These are phyloP conservation scores for Alternaria burnsii DNA, from an alignment of 2,329 filamentous ascomycete species.

Conservation along the genomic window DNA sequence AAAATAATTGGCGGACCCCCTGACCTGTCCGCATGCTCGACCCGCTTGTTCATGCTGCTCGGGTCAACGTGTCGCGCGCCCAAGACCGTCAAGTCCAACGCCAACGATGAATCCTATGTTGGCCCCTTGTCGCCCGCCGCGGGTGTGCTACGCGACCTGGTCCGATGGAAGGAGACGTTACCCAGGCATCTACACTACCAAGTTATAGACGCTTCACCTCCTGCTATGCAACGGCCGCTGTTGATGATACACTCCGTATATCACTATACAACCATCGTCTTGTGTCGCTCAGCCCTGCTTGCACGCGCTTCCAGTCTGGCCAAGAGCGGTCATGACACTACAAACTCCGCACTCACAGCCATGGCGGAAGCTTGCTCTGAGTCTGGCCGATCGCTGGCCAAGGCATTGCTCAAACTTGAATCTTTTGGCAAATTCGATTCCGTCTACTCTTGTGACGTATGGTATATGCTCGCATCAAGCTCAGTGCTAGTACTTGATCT, in stretches of 20 bases:
- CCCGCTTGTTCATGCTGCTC: constrained; percentile 49
- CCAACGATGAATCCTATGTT: constrained; percentile 50
- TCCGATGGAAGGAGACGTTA: constrained; percentile 50
- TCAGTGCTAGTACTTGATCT: constrained; percentile 53
- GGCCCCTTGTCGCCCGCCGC: constrained; percentile 52
- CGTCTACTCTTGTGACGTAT: constrained; percentile 55
- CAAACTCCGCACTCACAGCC: constrained; percentile 37
- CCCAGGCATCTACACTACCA: constrained; percentile 51
- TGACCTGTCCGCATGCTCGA: constrained; percentile 53
- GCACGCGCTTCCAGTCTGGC: constrained; percentile 46
- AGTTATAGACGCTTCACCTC: constrained; percentile 43
- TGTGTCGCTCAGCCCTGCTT: constrained; percentile 53
- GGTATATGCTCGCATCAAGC: constrained; percentile 51
- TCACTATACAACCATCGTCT: constrained; percentile 52
- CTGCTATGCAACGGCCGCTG: constrained; percentile 49
- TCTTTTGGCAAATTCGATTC: constrained; percentile 50
- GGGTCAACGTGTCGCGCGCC: constrained; percentile 51
- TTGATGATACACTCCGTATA: constrained; percentile 53
- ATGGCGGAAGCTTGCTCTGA: constrained; percentile 52
- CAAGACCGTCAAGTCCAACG: constrained; percentile 39
- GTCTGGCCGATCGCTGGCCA: constrained; percentile 47
- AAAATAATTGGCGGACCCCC: constrained; percentile 48
- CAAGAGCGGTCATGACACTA: constrained; percentile 37
- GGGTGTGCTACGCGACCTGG: constrained; percentile 50
- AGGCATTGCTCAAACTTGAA: constrained; percentile 50